Evolutionary conservation across 768 basidiomycete species (phyloP).

Genomic region (Rhodotorula toruloides): DNA sequence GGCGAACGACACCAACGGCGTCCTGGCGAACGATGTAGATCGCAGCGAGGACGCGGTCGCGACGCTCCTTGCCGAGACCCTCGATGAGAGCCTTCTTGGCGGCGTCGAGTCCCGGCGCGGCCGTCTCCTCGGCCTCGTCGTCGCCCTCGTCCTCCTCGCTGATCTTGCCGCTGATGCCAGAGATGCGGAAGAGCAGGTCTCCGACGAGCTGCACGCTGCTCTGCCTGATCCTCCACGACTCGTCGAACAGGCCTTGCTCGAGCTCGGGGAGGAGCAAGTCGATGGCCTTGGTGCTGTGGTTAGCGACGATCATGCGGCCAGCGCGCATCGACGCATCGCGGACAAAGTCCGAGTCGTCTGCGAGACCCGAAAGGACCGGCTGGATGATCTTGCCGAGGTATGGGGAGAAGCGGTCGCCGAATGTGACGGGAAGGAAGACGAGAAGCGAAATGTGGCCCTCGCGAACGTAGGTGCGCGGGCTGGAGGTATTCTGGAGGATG

Average conservation of each 20-base stretch:
- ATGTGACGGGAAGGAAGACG: slow-evolving; percentile 90
- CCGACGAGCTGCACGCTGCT: slow-evolving; percentile 86
- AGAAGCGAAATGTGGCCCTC: slow-evolving; percentile 99
- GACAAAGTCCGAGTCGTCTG: slow-evolving; percentile 90
- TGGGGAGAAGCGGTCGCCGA: slow-evolving; percentile 91
- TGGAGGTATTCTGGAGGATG: slow-evolving; percentile 84
- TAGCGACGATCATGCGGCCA: slow-evolving; percentile 95
- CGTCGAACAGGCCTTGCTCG: slow-evolving; percentile 89
- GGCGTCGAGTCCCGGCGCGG: slow-evolving; percentile 57
- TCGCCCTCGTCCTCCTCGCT: slow-evolving; percentile 55
- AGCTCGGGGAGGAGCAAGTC: slow-evolving; percentile 90
- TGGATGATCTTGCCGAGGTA: slow-evolving; percentile 90
- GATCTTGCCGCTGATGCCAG: slow-evolving; percentile 86
- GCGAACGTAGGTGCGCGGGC: slow-evolving; percentile 79
- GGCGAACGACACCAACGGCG: slow-evolving; percentile 77
- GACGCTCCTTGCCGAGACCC: slow-evolving; percentile 76
- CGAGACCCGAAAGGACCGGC: slow-evolving; percentile 83
- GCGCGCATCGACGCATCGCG: slow-evolving; percentile 96
- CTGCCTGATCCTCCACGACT: slow-evolving; percentile 80
- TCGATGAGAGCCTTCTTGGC: slow-evolving; percentile 82
- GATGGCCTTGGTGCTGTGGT: slow-evolving; percentile 85
- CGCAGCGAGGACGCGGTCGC: slow-evolving; percentile 83
- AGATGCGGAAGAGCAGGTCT: slow-evolving; percentile 90
- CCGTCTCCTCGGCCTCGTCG: slow-evolving; percentile 52
- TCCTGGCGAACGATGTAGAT: slow-evolving; percentile 93